Base-by-base conservation (phyloP, 1,139 yeast genomes). In the Lodderomyces metapsilosis region DNA sequence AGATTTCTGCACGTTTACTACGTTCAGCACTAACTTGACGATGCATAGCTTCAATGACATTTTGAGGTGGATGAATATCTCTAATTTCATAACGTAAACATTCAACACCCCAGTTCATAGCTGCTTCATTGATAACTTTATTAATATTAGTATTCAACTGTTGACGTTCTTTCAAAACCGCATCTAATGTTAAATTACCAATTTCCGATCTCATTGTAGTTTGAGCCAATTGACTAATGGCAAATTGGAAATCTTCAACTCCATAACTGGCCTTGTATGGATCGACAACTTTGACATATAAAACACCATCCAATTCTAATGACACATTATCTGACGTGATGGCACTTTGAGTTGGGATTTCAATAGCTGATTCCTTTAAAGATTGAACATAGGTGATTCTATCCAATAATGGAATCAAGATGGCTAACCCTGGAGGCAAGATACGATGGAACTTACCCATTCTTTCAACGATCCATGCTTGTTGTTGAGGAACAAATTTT, bases 171-270 rank as follows among this genome's bases (percentile, higher is more conserved):
- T 80, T 76, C 51, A 88, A 72, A 16, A 86, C 94, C 41, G 82
- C 78, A 56, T 88, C 95, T 52, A 88, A 74, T 3, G 89, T 75
- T 68, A 87, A 68, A 48, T 86, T 85, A 40, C 95, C 95, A 55
- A 88, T 88, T 62, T 88, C 95, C 1, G 88, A 80, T 55, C 95
- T 74, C 95, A 88, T 88, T 31, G 95, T 86, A 16, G 96, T 87
- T 60, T 87, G 95, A 0, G 95, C 95, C 52, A 88, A 74, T 64
- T 88, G 95, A 39, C 85, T 74, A 43, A 88, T 82, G 37, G 95
- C 95, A 59, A 84, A 88, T 58, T 84, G 87, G 42, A 89, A 88
- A 57, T 88, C 92, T 55, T 88, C 95, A 25, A 88, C 95, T 5
- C 95, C 95, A 55, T 88, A 88, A 43, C 88, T 79, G 13, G 95